Conservation (phyloP, 2,329 filamentous ascomycete species). For the Nemania sp. region DNA sequence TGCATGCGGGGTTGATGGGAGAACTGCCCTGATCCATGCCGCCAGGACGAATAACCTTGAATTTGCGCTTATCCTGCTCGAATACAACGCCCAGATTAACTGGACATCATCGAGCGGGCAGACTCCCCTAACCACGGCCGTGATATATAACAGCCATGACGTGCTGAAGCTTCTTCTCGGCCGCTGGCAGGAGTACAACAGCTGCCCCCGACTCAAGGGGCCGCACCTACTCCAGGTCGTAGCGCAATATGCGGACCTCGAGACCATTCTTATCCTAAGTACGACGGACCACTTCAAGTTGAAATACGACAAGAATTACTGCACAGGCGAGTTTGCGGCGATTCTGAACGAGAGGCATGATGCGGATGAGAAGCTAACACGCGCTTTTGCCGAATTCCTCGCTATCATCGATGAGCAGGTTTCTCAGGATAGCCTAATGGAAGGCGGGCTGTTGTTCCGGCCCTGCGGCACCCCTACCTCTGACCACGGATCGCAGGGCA, state of each 20-base stretch:
- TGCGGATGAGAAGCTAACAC: slow-evolving; percentile 4
- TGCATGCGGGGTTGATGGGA: neutral
- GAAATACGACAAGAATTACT: neutral
- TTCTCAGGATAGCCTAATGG: no score
- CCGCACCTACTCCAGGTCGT: neutral
- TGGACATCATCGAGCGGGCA: neutral
- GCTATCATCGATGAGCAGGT: no score
- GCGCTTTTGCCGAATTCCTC: no score
- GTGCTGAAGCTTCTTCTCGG: slow-evolving; percentile 3
- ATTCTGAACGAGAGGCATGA: neutral
- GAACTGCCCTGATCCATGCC: slow-evolving; percentile 8
- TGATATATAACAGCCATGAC: slow-evolving; percentile 19
- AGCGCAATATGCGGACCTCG: slow-evolving; percentile 2
- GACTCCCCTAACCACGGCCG: slow-evolving; percentile 8
- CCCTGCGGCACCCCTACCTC: no score
- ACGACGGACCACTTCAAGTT: slow-evolving; percentile 2
- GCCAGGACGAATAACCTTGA: neutral
- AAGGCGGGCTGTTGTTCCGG: no score
- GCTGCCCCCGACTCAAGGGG: neutral
- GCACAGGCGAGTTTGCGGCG: neutral
- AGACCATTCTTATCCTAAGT: neutral
- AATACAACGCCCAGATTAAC: slow-evolving; percentile 2
- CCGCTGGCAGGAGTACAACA: neutral
- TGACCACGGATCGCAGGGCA: no score
- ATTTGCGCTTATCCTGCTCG: neutral